Evolutionary conservation across 139 green algal species (phyloP).

Genomic region (Coelastrella sp.): DNA sequence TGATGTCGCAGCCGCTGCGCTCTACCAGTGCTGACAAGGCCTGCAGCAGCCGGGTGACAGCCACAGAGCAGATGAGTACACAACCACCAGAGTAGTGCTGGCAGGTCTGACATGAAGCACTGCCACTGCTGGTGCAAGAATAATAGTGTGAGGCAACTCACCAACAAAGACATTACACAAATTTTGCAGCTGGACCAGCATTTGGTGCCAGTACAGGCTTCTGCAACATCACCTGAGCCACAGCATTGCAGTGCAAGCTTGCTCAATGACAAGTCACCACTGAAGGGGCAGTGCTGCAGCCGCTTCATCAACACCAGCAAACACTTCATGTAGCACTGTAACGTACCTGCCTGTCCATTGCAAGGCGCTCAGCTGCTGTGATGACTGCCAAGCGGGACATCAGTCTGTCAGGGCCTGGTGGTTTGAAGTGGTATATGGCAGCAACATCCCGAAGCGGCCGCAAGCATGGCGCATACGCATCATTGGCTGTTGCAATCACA

Average conservation of each 20-base stretch:
- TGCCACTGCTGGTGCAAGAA: neutral
- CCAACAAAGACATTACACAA: neutral
- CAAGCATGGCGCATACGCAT: constrained; percentile 92
- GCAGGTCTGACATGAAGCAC: neutral
- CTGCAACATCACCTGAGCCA: neutral
- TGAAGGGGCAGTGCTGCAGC: neutral
- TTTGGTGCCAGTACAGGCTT: neutral
- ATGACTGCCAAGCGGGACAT: constrained; percentile 67
- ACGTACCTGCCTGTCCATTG: constrained; percentile 60
- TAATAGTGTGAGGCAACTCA: neutral
- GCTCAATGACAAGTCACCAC: neutral
- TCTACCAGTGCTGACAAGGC: constrained; percentile 60
- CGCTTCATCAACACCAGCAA: neutral
- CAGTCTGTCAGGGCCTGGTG: constrained; percentile 61
- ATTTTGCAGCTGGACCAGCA: neutral
- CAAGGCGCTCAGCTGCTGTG: constrained; percentile 64
- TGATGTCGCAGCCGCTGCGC: constrained; percentile 81
- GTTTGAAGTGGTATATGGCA: constrained; percentile 78
- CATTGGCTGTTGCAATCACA: constrained; percentile 98
- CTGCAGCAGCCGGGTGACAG: neutral
- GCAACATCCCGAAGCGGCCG: constrained; percentile 87
- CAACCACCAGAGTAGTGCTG: neutral
- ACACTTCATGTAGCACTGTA: no score
- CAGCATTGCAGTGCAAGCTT: no score
- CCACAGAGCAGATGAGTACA: neutral